These are phyloP conservation scores for Alternaria gaisen DNA, from an alignment of 2,329 filamentous ascomycete species.

Conservation along the genomic window DNA sequence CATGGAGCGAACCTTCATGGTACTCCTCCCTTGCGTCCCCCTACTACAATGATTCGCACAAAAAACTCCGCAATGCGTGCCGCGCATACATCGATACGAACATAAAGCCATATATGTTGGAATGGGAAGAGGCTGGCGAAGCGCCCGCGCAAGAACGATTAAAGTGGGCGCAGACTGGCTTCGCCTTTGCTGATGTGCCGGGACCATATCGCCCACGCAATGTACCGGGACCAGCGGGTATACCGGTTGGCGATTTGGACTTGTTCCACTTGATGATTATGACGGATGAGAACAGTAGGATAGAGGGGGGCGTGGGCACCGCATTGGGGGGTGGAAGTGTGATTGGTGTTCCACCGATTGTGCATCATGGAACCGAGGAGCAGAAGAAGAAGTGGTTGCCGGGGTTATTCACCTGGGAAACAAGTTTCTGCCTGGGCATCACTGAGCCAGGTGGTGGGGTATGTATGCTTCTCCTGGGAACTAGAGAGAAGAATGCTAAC, in stretches of 20 bases:
- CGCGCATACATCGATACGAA: slow-evolving; percentile 68
- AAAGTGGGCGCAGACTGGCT: slow-evolving; percentile 54
- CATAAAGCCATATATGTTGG: slow-evolving; percentile 66
- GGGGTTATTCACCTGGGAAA: slow-evolving; percentile 65
- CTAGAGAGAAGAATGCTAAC: slow-evolving; percentile 13
- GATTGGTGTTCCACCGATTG: slow-evolving; percentile 71
- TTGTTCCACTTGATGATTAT: slow-evolving; percentile 59
- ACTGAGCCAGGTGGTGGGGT: slow-evolving; percentile 67
- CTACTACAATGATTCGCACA: slow-evolving; percentile 71
- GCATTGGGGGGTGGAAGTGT: slow-evolving; percentile 67
- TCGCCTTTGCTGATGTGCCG: slow-evolving; percentile 56
- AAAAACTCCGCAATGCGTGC: slow-evolving; percentile 64
- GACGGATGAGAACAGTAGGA: slow-evolving; percentile 64
- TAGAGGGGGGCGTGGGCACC: slow-evolving; percentile 66
- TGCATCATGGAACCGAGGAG: slow-evolving; percentile 67
- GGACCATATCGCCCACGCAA: slow-evolving; percentile 53
- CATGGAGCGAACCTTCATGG: slow-evolving; percentile 60
- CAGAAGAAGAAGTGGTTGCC: slow-evolving; percentile 69
- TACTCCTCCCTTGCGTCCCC: slow-evolving; percentile 61
- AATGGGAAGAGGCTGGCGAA: slow-evolving; percentile 67
- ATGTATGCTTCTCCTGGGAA: slow-evolving; percentile 10
- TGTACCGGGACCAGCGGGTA: slow-evolving; percentile 49
- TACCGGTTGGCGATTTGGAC: slow-evolving; percentile 49
- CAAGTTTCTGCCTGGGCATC: slow-evolving; percentile 70
- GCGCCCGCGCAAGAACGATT: slow-evolving; percentile 58